Evolutionary conservation across 768 basidiomycete genomes (phyloP), one percentile per base, ranked within the genome.

Genomic region (Termitomyces sp.): DNA sequence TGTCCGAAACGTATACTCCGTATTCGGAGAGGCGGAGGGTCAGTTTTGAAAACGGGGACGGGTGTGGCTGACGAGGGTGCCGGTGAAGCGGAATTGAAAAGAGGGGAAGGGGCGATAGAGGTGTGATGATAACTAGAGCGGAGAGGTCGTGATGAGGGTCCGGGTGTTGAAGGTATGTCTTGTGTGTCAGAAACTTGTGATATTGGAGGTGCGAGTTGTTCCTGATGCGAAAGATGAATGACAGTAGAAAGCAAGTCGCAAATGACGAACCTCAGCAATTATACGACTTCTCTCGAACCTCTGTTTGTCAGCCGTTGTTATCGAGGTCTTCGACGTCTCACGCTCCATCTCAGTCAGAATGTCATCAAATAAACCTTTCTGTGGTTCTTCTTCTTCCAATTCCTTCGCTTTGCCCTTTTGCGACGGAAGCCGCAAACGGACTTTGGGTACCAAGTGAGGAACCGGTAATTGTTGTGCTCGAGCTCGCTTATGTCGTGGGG

Each of bases 1-100:
- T 85, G 81, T 32, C 96, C 96, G 67, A 98, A 96, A 34, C 94
- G 87, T 64, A 98, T 94, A 59, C 83, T 86, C 59, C 86, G 89
- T 80, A 96, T 97, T 65, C 88, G 87, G 49, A 89, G 82, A 34
- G 73, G 75, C 40, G 73, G 70, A 37, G 74, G 73, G 42, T 74
- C 72, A 55, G 69, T 63, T 63, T 71, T 72, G 48, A 72, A 56
- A n/a, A 74, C 65, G 51, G 72, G 67, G 15, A 63, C 66, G 43
- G 79, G 75, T 20, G 82, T 77, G 62, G 64, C 56, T 15, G 63
- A 56, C 7, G 81, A 66, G 60, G 74, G 76, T 55, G 66, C 73
- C 29, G 68, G 77, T 59, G 68, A 77, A 50, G 68, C 71, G 8
- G 72, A 81, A 54, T 80, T 72, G 51, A 67, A 75, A n/a, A 76